phyloP scores from a whole-genome alignment of 2,329 filamentous ascomycete genomes.

The Mollisia scopiformis region DNA sequence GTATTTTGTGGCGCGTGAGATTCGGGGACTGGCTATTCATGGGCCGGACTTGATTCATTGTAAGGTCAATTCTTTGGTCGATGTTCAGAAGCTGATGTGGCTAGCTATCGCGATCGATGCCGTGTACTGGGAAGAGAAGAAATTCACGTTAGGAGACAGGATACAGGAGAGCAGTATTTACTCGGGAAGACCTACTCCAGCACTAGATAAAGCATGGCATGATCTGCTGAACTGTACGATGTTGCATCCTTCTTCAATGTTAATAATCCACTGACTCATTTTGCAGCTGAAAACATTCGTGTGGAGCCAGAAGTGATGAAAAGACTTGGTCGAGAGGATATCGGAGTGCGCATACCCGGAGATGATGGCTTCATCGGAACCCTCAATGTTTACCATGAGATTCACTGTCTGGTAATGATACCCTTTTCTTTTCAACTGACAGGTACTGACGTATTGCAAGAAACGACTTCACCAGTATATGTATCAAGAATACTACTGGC shows the following conservation, averaged over 20 bases:
- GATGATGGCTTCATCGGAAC: background rate
- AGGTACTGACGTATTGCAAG: background rate
- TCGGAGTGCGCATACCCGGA: background rate
- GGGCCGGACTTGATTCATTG: background rate
- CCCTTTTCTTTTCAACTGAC: background rate
- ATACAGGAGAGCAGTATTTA: background rate
- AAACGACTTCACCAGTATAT: background rate
- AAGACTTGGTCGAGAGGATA: background rate
- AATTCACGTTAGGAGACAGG: background rate
- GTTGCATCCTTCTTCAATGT: too few relatives aligned
- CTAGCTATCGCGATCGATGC: background rate
- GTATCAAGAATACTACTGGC: background rate
- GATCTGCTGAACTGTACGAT: background rate
- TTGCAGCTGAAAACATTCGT: background rate
- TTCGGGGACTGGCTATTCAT: background rate
- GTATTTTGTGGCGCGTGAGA: background rate
- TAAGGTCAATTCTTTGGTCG: background rate
- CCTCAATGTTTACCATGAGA: background rate
- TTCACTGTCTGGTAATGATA: background rate
- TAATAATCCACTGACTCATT: background rate
- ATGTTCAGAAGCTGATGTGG: background rate
- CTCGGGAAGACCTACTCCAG: background rate
- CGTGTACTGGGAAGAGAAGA: background rate
- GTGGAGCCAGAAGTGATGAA: background rate
- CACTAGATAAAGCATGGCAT: background rate